Evolutionary conservation across 139 green algal species (phyloP).

Genomic region (Desmodesmus armatus): DNA sequence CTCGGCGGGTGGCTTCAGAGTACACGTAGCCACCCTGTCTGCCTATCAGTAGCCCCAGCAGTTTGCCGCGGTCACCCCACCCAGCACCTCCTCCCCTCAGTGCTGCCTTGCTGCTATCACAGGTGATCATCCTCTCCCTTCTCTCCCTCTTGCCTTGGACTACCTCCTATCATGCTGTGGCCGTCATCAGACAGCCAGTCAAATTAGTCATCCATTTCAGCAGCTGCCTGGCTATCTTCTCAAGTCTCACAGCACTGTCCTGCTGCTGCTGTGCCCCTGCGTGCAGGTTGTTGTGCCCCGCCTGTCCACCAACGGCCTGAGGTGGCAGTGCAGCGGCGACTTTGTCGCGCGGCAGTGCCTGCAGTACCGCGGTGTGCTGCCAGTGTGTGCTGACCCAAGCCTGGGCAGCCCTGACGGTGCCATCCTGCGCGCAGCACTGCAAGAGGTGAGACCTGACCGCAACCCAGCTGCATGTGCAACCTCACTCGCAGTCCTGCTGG

Average conservation of each 20-base stretch:
- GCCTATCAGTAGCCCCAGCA: too few relatives aligned
- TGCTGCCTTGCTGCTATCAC: too few relatives aligned
- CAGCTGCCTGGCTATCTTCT: not conserved
- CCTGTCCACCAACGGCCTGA: slow-evolving; percentile 46
- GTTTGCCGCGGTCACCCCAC: too few relatives aligned
- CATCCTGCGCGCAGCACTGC: slow-evolving; percentile 43
- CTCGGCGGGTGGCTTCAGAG: too few relatives aligned
- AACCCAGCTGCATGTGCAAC: not conserved
- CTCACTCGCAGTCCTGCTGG: not conserved
- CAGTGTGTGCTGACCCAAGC: slow-evolving; percentile 60
- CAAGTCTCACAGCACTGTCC: not conserved
- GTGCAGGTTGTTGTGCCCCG: slow-evolving; percentile 51
- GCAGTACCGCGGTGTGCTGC: slow-evolving; percentile 65
- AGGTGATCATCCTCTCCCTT: too few relatives aligned
- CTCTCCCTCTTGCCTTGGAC: too few relatives aligned
- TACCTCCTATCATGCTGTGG: too few relatives aligned
- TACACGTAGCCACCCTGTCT: too few relatives aligned
- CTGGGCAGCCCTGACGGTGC: slow-evolving; percentile 44
- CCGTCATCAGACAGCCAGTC: too few relatives aligned
- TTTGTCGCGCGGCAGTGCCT: slow-evolving; percentile 64
- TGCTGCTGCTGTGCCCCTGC: not conserved
- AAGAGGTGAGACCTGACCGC: slow-evolving; percentile 20
- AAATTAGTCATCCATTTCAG: too few relatives aligned
- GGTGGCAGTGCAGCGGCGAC: slow-evolving; percentile 51
- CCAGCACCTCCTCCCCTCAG: too few relatives aligned